These are phyloP conservation scores for Curvularia lunata DNA, from an alignment of 2,329 filamentous ascomycete genomes.

Conservation along the genomic window DNA sequence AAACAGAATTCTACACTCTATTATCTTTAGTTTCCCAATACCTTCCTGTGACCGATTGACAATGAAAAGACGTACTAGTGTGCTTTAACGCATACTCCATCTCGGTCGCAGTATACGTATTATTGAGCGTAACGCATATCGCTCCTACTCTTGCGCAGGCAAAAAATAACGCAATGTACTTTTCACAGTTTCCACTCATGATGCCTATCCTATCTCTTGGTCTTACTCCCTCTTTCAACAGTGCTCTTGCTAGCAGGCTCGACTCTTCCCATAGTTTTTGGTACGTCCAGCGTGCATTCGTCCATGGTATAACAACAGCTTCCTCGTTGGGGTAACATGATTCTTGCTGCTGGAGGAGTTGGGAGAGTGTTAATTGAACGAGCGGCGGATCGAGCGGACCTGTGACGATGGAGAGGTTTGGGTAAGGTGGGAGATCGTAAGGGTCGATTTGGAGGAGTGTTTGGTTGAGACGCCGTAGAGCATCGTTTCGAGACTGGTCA, in stretches of 20 bases:
- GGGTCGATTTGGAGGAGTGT: slow-evolving; percentile 49
- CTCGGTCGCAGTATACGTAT: slow-evolving; percentile 78
- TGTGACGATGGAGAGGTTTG: slow-evolving; percentile 65
- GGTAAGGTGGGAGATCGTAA: slow-evolving; percentile 47
- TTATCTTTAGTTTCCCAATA: slow-evolving; percentile 2
- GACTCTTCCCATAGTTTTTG: slow-evolving; percentile 50
- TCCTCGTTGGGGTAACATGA: slow-evolving; percentile 69
- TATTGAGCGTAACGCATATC: slow-evolving; percentile 76
- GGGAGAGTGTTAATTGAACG: slow-evolving; percentile 73
- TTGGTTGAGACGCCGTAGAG: slow-evolving; percentile 45
- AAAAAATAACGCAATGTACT: slow-evolving; percentile 72
- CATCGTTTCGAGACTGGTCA: slow-evolving; percentile 37
- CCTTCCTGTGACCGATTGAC: not conserved
- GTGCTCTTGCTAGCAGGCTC: slow-evolving; percentile 48
- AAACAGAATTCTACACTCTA: slow-evolving; percentile 75
- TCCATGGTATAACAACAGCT: slow-evolving; percentile 77
- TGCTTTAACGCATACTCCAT: slow-evolving; percentile 74
- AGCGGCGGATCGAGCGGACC: slow-evolving; percentile 73
- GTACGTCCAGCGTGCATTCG: slow-evolving; percentile 74
- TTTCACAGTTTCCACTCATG: slow-evolving; percentile 69
- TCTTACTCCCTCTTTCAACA: slow-evolving; percentile 70
- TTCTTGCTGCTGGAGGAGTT: slow-evolving; percentile 74
- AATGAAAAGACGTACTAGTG: slow-evolving; percentile 60
- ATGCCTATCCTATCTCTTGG: slow-evolving; percentile 75
- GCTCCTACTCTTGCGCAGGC: slow-evolving; percentile 63